Evolutionary conservation across 164 flowering plant genomes (phyloP).

Genomic region (Macadamia tetraphylla): DNA sequence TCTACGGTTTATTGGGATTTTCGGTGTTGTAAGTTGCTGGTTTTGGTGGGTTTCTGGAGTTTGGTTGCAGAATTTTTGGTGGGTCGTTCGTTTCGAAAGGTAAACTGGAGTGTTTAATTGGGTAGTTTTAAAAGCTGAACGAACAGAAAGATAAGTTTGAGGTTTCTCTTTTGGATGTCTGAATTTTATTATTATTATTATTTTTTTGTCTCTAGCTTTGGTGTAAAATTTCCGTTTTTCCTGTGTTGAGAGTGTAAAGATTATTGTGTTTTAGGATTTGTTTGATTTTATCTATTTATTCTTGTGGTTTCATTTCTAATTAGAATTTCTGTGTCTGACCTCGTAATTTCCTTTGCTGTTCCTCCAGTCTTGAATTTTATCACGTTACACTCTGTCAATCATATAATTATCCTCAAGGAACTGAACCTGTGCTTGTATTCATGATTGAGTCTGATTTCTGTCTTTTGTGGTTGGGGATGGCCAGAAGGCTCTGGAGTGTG

Average conservation of each 20-base stretch:
- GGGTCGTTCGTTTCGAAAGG: constrained; percentile 8
- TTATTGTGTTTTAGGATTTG: no score
- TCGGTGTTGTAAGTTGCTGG: background rate
- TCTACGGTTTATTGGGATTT: background rate
- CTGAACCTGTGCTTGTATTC: constrained; percentile 10
- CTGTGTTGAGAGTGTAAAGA: no score
- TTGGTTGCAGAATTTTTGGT: constrained; percentile 12
- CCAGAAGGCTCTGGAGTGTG: constrained; percentile 11
- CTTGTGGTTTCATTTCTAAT: background rate
- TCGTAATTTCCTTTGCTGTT: background rate
- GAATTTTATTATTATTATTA: background rate
- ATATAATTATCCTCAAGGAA: constrained; percentile 1
- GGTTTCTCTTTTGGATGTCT: background rate
- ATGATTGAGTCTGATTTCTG: constrained; percentile 2
- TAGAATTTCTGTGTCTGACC: background rate
- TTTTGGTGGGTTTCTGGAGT: constrained; percentile 11
- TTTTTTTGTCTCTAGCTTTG: background rate
- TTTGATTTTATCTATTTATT: background rate
- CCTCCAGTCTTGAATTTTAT: background rate
- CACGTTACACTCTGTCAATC: background rate
- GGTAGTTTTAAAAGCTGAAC: constrained; percentile 3
- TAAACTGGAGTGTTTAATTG: background rate
- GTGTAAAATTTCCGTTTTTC: background rate
- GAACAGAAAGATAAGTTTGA: background rate
- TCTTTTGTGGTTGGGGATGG: constrained; percentile 14